phyloP scores from a whole-genome alignment of 2,329 filamentous ascomycete species.

The Mycosphaerelloides madeirae region DNA sequence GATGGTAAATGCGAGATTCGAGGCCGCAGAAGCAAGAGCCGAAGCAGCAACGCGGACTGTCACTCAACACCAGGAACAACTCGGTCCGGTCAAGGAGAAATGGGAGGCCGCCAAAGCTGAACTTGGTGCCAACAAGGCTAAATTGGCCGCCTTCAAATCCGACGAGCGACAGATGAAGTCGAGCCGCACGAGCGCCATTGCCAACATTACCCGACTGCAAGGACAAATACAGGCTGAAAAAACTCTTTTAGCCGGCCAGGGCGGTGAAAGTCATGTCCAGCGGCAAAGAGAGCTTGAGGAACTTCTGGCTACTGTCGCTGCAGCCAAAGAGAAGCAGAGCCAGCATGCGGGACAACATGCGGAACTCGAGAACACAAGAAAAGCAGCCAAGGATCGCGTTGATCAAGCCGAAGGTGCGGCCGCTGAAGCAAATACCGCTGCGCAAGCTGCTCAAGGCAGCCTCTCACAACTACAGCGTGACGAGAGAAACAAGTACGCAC shows the following conservation, averaged over 20 bases:
- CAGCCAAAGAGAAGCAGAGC: conserved; percentile 28
- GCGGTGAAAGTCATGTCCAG: conserved; percentile 63
- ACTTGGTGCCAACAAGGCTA: conserved; percentile 39
- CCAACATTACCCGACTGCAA: conserved; percentile 39
- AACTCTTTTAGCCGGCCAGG: conserved; percentile 55
- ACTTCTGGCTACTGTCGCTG: conserved; percentile 29
- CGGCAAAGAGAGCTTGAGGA: conserved; percentile 36
- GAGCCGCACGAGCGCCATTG: conserved; percentile 52
- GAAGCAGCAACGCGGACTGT: conserved; percentile 35
- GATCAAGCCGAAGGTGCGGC: conserved; percentile 28
- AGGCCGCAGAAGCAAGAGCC: conserved; percentile 39
- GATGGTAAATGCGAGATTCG: conserved; percentile 39
- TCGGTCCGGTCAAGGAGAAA: conserved; percentile 44
- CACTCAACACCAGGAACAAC: conserved; percentile 31
- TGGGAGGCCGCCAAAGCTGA: conserved; percentile 48
- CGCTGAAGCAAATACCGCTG: conserved; percentile 24
- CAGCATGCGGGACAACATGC: conserved; percentile 37
- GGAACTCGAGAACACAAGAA: conserved; percentile 34
- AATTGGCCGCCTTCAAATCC: conserved; percentile 29
- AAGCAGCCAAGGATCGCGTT: conserved; percentile 33
- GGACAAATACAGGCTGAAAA: conserved; percentile 52
- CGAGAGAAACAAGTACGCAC: conserved; percentile 56
- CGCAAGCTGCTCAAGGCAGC: conserved; percentile 44
- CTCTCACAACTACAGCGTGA: conserved; percentile 53
- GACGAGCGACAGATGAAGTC: conserved; percentile 63